Percentiles rank a stretch among this genome's conserved stretches.
Evolutionary conservation across 805 yeast species (phyloP).

Genomic region (Saccharomyces eubayanus): DNA sequence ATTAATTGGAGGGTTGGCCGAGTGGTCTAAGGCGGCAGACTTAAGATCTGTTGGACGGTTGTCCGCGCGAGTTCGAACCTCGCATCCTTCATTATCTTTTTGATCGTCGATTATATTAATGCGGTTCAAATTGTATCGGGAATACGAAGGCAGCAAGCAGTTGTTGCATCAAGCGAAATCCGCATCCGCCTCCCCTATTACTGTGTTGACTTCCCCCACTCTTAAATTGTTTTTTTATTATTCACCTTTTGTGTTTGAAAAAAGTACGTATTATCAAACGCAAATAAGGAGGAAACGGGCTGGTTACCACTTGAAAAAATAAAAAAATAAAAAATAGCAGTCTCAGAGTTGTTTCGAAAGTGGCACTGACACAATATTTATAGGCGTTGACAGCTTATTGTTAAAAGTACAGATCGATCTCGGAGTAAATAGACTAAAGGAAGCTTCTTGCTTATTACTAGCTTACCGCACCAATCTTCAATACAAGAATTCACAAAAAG

Average conservation of each 20-base stretch:
- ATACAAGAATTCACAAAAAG: not conserved
- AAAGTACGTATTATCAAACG: not conserved
- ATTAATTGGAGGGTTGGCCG: conserved; percentile 24
- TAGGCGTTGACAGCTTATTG: not conserved
- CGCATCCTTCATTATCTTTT: conserved; percentile 23
- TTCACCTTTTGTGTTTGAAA: not conserved
- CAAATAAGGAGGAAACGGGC: not conserved
- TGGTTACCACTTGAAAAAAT: not conserved
- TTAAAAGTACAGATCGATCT: not conserved
- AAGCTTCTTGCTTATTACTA: not conserved
- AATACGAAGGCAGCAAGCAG: no score
- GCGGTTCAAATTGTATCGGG: no score
- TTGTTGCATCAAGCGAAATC: no score
- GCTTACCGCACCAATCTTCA: not conserved
- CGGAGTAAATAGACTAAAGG: not conserved
- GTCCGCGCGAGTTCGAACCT: conserved; percentile 31
- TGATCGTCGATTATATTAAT: conserved; percentile 1
- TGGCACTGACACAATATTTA: not conserved
- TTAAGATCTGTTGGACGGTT: conserved; percentile 27
- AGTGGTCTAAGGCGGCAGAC: conserved; percentile 31
- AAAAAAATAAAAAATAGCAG: not conserved
- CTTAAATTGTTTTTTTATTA: not conserved
- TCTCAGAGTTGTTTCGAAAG: not conserved
- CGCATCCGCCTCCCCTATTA: not conserved
- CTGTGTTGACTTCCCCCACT: not conserved